Percentiles rank a stretch among this genome's conserved stretches.
Evolutionary conservation across 345 rosid species (phyloP).

Genomic region (Clarkia xantiana): DNA sequence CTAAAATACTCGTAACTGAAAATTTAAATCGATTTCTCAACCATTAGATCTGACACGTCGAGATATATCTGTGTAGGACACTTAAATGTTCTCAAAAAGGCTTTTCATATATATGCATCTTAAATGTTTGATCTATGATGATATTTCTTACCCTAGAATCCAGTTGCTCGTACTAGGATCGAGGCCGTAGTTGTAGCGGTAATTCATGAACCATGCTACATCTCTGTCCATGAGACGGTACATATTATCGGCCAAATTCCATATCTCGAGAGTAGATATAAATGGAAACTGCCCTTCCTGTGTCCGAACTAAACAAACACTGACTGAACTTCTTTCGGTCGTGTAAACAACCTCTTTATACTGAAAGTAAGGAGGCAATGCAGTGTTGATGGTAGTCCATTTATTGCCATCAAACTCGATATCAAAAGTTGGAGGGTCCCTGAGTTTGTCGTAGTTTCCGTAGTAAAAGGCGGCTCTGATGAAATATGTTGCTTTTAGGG

Average conservation of each 20-base stretch:
- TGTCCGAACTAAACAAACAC: constrained; percentile 3
- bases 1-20: too few species aligned
- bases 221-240: not conserved
- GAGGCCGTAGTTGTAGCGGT: constrained; percentile 3
- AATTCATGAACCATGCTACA: constrained; percentile 6
- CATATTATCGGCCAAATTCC: not conserved
- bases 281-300: constrained; percentile 4
- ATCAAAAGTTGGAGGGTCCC: constrained; percentile 4
- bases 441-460: constrained; percentile 6
- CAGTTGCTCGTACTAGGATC: too few species aligned
- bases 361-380: not conserved
- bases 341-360: constrained; percentile 4
- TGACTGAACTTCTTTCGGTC: not conserved
- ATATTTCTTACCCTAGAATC: too few species aligned
- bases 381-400: constrained; percentile 4
- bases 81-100: too few species aligned
- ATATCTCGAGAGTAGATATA: constrained; percentile 6
- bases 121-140: too few species aligned
- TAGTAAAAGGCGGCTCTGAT: constrained; percentile 6
- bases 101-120: too few species aligned
- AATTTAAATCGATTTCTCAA: too few species aligned
- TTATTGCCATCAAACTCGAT: constrained; percentile 7
- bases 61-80: too few species aligned
- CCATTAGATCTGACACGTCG: too few species aligned
- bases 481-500: not conserved